These are phyloP conservation scores for Raddia guianensis DNA, from an alignment of 176 grass and related monocot species.

Conservation along the genomic window DNA sequence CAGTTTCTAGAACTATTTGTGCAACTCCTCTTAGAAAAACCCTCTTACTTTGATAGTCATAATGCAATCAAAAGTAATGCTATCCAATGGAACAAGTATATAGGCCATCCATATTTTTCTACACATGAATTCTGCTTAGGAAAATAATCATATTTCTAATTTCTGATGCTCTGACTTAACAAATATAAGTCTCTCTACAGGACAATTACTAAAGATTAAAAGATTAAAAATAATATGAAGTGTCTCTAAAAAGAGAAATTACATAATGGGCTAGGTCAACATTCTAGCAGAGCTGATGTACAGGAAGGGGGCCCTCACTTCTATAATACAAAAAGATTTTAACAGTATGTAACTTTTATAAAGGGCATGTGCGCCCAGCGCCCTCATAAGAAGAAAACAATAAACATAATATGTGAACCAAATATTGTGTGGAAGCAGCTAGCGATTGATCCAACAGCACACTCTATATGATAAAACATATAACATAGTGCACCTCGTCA, in stretches of 20 bases:
- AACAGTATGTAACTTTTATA: neutral
- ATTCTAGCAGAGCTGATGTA: neutral
- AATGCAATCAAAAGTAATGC: neutral
- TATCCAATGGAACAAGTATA: constrained; percentile 5
- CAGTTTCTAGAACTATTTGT: neutral
- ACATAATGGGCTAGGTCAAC: constrained; percentile 15
- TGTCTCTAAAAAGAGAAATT: neutral
- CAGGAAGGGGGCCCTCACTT: neutral
- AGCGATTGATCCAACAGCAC: constrained; percentile 6
- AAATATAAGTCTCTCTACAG: neutral
- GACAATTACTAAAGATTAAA: neutral
- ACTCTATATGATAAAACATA: constrained; percentile 34
- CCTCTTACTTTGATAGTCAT: neutral
- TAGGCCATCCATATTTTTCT: neutral
- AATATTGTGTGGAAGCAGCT: neutral
- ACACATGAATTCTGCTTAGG: neutral
- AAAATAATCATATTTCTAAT: constrained; percentile 1
- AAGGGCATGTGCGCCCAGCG: neutral
- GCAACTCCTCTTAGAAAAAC: neutral
- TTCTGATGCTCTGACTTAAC: neutral
- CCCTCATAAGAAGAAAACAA: constrained; percentile 16
- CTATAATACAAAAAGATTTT: neutral
- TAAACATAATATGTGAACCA: constrained; percentile 10
- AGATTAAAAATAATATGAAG: neutral
- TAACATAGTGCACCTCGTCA: constrained; percentile 70